Conservation (phyloP, 345 rosid species). For the Citrus medica region DNA sequence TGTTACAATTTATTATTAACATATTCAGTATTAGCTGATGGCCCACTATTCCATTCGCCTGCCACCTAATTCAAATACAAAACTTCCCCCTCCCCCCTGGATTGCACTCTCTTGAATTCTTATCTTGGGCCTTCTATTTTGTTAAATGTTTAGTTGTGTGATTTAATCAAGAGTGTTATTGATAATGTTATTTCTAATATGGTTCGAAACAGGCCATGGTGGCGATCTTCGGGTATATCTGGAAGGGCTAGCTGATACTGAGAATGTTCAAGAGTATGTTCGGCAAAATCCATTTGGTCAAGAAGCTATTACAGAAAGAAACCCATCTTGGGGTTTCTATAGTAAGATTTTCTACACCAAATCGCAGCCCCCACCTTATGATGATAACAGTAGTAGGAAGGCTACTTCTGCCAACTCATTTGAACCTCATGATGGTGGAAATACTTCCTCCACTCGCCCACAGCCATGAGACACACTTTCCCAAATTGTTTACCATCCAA, state of each 20-base stretch:
- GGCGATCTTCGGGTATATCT: constrained; percentile 77
- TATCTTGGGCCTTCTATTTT: background rate
- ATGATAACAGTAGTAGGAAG: background rate
- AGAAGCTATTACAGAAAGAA: constrained; percentile 50
- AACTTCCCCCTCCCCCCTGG: background rate
- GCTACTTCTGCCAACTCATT: background rate
- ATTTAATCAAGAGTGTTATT: background rate
- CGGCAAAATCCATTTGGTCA: constrained; percentile 79
- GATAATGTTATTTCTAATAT: background rate
- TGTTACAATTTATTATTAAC: background rate
- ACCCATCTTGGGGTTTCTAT: constrained; percentile 58
- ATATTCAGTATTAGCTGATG: background rate
- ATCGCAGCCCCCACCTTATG: background rate
- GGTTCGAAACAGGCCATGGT: constrained; percentile 51
- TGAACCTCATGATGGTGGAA: background rate
- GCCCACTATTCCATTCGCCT: background rate
- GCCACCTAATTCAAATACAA: background rate
- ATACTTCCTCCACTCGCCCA: background rate
- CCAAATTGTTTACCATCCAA: background rate
- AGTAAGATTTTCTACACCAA: constrained; percentile 27
- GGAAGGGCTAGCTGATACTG: constrained; percentile 52
- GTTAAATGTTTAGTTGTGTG: background rate
- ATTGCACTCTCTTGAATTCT: background rate
- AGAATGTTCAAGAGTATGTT: constrained; percentile 58
- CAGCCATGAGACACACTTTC: background rate